Evolutionary conservation across 2,329 filamentous ascomycete species (phyloP).

Genomic region (Lomentospora prolificans): DNA sequence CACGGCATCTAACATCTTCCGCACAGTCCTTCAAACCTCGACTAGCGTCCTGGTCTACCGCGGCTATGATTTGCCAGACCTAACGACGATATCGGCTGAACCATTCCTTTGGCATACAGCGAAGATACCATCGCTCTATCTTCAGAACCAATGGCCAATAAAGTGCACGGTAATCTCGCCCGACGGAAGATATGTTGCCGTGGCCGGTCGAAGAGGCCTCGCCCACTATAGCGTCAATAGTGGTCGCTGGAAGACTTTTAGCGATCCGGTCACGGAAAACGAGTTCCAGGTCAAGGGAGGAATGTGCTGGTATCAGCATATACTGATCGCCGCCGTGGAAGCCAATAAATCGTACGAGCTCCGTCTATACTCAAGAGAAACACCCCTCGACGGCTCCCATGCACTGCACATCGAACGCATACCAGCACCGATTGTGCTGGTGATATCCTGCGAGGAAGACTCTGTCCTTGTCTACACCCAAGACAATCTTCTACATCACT

Average conservation of each 20-base stretch:
- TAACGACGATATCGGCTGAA: constrained; percentile 86
- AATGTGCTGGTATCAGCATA: constrained; percentile 98
- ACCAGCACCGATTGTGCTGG: constrained; percentile 77
- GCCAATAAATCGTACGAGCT: constrained; percentile 72
- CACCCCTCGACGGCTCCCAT: constrained; percentile 61
- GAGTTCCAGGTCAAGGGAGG: constrained; percentile 88
- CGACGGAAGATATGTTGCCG: constrained; percentile 87
- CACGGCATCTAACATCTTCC: constrained; percentile 79
- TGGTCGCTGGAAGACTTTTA: constrained; percentile 91
- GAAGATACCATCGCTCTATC: constrained; percentile 73
- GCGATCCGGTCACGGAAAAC: constrained; percentile 70
- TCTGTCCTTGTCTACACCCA: constrained; percentile 95
- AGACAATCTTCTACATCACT: constrained; percentile 92
- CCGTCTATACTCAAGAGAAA: constrained; percentile 86
- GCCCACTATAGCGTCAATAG: constrained; percentile 95
- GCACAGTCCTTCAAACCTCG: constrained; percentile 81
- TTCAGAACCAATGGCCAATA: constrained; percentile 90
- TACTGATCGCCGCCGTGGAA: constrained; percentile 89
- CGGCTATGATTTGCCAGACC: constrained; percentile 82
- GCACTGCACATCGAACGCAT: constrained; percentile 69
- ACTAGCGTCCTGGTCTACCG: constrained; percentile 85
- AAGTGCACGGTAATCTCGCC: constrained; percentile 77
- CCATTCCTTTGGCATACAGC: constrained; percentile 92
- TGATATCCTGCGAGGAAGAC: constrained; percentile 84
- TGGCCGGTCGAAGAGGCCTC: constrained; percentile 86